Evolutionary conservation across 345 rosid genomes (phyloP).

Genomic region (Eucalyptus microcorys): DNA sequence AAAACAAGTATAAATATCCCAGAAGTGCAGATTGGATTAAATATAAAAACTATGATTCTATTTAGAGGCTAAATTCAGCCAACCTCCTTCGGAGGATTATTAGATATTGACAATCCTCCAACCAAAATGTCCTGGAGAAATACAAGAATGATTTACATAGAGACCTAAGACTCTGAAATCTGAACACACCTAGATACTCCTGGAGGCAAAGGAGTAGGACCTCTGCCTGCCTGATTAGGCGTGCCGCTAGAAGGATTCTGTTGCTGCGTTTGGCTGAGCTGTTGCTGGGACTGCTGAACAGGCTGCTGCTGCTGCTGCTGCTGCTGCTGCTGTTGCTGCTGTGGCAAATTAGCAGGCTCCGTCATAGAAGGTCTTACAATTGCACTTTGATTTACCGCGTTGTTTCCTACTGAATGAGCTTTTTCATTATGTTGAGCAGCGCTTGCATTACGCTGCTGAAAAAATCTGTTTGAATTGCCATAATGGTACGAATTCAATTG

Average conservation of each 20-base stretch:
- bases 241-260: slow-evolving; percentile 41
- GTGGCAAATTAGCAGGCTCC: slow-evolving; percentile 33
- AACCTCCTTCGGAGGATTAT: slow-evolving; percentile 9
- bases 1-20: neutral
- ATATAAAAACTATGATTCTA: neutral
- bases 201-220: slow-evolving; percentile 76
- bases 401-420: slow-evolving; percentile 42
- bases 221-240: slow-evolving; percentile 58
- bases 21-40: neutral
- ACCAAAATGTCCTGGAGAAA: slow-evolving; percentile 18
- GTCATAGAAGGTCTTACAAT: slow-evolving; percentile 20
- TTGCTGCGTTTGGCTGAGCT: slow-evolving; percentile 47
- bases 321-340: slow-evolving; percentile 47
- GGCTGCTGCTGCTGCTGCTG: slow-evolving; percentile 35
- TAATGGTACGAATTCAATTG: slow-evolving; percentile 57
- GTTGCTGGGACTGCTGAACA: slow-evolving; percentile 47
- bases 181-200: slow-evolving; percentile 99
- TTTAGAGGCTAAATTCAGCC: neutral
- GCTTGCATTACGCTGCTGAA: slow-evolving; percentile 51
- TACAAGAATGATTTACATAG: slow-evolving; percentile 45
- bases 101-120: slow-evolving; percentile 1
- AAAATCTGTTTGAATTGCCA: slow-evolving; percentile 53
- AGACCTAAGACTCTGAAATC: slow-evolving; percentile 54
- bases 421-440: slow-evolving; percentile 53
- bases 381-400: slow-evolving; percentile 25